Conservation (phyloP, 805 yeast genomes). For the Starmerella scarabaei region DNA sequence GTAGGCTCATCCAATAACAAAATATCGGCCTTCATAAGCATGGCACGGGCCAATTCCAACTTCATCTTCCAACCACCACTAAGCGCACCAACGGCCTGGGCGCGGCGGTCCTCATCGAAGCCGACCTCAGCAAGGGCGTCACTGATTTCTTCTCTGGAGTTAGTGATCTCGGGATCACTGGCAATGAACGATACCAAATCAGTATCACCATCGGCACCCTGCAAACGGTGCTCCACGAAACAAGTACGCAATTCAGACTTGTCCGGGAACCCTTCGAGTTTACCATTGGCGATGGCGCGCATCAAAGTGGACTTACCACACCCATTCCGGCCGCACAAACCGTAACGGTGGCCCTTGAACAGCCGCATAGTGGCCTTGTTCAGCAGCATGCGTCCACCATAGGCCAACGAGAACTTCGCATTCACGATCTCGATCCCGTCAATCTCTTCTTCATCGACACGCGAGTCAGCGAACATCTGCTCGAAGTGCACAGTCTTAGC, state of each 20-base stretch:
- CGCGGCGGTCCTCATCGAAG: slow-evolving; percentile 77
- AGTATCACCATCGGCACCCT: slow-evolving; percentile 87
- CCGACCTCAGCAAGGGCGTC: slow-evolving; percentile 74
- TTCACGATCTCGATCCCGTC: slow-evolving; percentile 88
- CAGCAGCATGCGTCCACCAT: slow-evolving; percentile 92
- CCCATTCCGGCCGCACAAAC: slow-evolving; percentile 96
- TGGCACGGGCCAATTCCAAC: slow-evolving; percentile 94
- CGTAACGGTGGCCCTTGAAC: slow-evolving; percentile 90
- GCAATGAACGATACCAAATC: slow-evolving; percentile 81
- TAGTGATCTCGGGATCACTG: slow-evolving; percentile 68
- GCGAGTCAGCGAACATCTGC: slow-evolving; percentile 29
- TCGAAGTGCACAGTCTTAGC: slow-evolving; percentile 25
- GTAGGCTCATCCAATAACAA: slow-evolving; percentile 95
- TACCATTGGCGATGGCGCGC: slow-evolving; percentile 95
- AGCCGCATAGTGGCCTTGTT: slow-evolving; percentile 83
- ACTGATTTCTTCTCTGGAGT: slow-evolving; percentile 58
- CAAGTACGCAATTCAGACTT: slow-evolving; percentile 77
- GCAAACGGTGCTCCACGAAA: slow-evolving; percentile 92
- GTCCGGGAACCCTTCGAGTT: slow-evolving; percentile 93
- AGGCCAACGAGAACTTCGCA: slow-evolving; percentile 89
- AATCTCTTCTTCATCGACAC: slow-evolving; percentile 46
- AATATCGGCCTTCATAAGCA: slow-evolving; percentile 94
- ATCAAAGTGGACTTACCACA: slow-evolving; percentile 96
- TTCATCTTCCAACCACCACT: slow-evolving; percentile 99
- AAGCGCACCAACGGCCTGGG: slow-evolving; percentile 82